Evolutionary conservation across 352 stramenopile genomes (phyloP), one percentile per base, ranked within the genome.

Genomic region (Elongisporangium anandrum): DNA sequence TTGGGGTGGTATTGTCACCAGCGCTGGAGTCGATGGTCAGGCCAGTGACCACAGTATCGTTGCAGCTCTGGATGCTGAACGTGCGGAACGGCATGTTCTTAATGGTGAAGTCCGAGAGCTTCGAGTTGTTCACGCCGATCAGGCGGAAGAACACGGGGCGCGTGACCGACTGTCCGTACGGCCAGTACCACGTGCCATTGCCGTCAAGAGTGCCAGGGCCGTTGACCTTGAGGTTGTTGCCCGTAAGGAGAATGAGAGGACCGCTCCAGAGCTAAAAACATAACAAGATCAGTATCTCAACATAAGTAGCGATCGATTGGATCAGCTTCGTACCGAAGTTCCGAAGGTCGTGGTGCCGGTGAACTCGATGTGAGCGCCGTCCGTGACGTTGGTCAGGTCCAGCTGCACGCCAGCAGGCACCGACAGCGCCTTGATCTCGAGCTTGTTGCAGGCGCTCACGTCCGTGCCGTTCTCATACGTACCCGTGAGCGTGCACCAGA

Each of bases 151-250:
- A 72, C 22, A 74, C 63, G 0, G 68, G 72, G 5, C 63, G 60
- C 1, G 57, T 69, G 49, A 77, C 60, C 13, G 56, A 69, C 50
- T 54, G 15, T 5, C 63, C 66, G 20, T 80, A 59, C 19, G 63
- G 58, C 72, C 71, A 80, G 62, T 80, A 77, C 65, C 64, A 75
- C 12, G 24, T 24, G 2, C 72, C 68, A 39, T 77, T 65, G 19
- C 72, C 72, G 20, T 80, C 68, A 8, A 80, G 50, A 3, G 63
- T 77, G 7, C 72, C 72, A 0, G 68, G 23, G 7, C 72, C 72
- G 10, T 61, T 63, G 7, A 80, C 61, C 4, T 56, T 77, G n/a
- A 80, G 60, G 23, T 58, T 60, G 2, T 61, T 67, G 45, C 68
- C 71, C 15, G 51, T 66, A 13, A 79, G 47, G 7, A 45, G 51